Evolutionary conservation across 2,329 filamentous ascomycete species (phyloP), one percentile per base, ranked within the genome.

Genomic region (Pyrenophora seminiperda): DNA sequence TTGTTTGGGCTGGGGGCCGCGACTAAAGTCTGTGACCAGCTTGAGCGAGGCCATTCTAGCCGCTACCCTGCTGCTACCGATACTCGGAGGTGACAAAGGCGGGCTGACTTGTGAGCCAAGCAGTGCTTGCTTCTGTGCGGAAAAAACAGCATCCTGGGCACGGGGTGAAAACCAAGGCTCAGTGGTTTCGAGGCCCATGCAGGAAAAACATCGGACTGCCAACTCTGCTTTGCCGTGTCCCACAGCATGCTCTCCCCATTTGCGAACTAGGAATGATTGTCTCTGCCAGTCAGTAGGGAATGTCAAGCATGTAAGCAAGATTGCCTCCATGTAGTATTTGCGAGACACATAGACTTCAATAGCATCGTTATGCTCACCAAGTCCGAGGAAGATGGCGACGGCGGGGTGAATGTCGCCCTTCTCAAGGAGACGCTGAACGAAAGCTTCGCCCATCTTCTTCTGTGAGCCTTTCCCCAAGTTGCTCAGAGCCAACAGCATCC

Each of bases 331-430:
- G 70, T 88, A 96, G 65, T 87, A 87, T 71, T 88, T 91, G 58
- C 94, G 91, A 9, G 92, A 96, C 24, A 96, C 85, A 65, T 99
- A 99, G 22, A 97, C 88, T 73, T 99, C 94, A 52, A 99, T 92
- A 0, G 94, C 94, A 70, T 99, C 93, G 58, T 95, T 93, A 62
- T 90, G 81, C 67, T 97, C 93, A 2, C 92, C 92, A 73, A 99
- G 85, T 11, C 92, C 91, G 27, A 99, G 85, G 73, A 99, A 85
- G 55, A 97, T 93, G 0, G 93, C 93, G 14, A 91, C 92, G 4
- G 94, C 91, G 0, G 91, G 91, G 68, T 99, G 92, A 2, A 97
- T 79, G 63, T 99, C 94, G 20, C 91, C 91, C 56, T 87, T 90
- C 71, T 95, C 91, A 1, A 99, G 81, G 1, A 99, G 80, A 41